phyloP scores from a whole-genome alignment of 75 land plant genomes.

The Gnetum montanum region DNA sequence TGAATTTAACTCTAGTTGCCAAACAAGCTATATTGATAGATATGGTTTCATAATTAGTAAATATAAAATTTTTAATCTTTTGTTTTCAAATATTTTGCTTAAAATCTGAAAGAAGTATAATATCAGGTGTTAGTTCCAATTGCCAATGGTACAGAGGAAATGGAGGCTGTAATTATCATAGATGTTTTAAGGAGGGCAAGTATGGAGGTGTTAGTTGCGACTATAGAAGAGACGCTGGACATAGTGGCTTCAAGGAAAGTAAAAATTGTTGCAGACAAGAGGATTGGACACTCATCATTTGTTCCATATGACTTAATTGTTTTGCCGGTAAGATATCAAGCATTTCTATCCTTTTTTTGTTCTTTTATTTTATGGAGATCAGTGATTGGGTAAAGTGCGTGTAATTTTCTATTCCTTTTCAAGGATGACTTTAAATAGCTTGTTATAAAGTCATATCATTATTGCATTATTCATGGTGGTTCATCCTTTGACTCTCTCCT shows the following conservation, averaged over 20 bases:
- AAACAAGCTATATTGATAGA: too few relatives aligned
- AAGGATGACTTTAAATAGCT: not conserved
- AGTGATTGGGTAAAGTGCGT: not conserved
- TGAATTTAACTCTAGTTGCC: too few relatives aligned
- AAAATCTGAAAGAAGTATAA: not conserved
- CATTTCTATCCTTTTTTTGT: not conserved
- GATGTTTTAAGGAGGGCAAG: slow-evolving; percentile 79
- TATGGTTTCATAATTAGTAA: too few relatives aligned
- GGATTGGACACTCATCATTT: slow-evolving; percentile 58
- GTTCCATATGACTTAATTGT: slow-evolving; percentile 60
- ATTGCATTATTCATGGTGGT: too few relatives aligned
- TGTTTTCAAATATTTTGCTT: not conserved
- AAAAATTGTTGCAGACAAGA: slow-evolving; percentile 78
- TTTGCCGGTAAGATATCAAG: slow-evolving; percentile 56
- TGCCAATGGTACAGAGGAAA: slow-evolving; percentile 93
- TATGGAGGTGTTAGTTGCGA: slow-evolving; percentile 72
- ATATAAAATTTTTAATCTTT: not conserved
- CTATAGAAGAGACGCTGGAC: slow-evolving; percentile 65
- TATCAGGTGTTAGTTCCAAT: slow-evolving; percentile 86
- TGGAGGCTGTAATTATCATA: slow-evolving; percentile 91
- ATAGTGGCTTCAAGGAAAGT: slow-evolving; percentile 88
- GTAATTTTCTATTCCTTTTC: not conserved
- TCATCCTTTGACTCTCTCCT: too few relatives aligned
- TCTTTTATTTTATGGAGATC: too few relatives aligned
- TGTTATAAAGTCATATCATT: too few relatives aligned